Conservation (phyloP, 2,329 filamentous ascomycete species). For the Aspergillus calidoustus region DNA sequence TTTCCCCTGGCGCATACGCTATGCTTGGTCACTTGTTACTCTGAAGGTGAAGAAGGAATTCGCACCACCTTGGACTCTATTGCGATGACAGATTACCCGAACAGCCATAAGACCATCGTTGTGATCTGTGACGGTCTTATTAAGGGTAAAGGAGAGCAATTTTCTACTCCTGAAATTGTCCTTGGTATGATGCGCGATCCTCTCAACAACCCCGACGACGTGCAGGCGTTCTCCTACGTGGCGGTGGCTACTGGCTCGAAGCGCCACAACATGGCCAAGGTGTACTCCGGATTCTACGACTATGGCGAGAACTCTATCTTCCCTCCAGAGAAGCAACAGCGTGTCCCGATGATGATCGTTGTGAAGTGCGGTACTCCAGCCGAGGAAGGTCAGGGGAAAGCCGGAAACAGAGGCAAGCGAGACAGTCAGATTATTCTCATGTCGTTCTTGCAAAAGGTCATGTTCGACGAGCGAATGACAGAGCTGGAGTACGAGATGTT, state of each 20-base stretch:
- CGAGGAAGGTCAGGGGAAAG: slow-evolving; percentile 79
- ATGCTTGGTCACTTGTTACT: slow-evolving; percentile 95
- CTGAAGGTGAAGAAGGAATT: slow-evolving; percentile 89
- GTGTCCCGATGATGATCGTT: slow-evolving; percentile 95
- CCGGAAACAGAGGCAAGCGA: slow-evolving; percentile 96
- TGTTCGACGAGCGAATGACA: slow-evolving; percentile 99
- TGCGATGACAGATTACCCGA: slow-evolving; percentile 96
- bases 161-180: slow-evolving; percentile 87
- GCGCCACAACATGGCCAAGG: slow-evolving; percentile 99
- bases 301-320: slow-evolving; percentile 83
- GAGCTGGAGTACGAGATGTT: slow-evolving; percentile 99
- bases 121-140: slow-evolving; percentile 98
- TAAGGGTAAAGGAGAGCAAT: slow-evolving; percentile 86
- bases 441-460: slow-evolving; percentile 99
- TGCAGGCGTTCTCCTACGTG: slow-evolving; percentile 91
- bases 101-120: slow-evolving; percentile 96
- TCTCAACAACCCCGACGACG: slow-evolving; percentile 76
- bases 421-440: slow-evolving; percentile 99
- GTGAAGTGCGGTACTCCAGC: slow-evolving; percentile 95
- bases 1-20: slow-evolving; percentile 93
- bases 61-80: slow-evolving; percentile 95
- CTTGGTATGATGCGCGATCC: slow-evolving; percentile 95
- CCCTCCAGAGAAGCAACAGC: slow-evolving; percentile 85
- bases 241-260: slow-evolving; percentile 95
- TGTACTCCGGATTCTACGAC: slow-evolving; percentile 97